phyloP scores from a whole-genome alignment of 2,329 filamentous ascomycete genomes.

The Trichoderma afroharzianum region DNA sequence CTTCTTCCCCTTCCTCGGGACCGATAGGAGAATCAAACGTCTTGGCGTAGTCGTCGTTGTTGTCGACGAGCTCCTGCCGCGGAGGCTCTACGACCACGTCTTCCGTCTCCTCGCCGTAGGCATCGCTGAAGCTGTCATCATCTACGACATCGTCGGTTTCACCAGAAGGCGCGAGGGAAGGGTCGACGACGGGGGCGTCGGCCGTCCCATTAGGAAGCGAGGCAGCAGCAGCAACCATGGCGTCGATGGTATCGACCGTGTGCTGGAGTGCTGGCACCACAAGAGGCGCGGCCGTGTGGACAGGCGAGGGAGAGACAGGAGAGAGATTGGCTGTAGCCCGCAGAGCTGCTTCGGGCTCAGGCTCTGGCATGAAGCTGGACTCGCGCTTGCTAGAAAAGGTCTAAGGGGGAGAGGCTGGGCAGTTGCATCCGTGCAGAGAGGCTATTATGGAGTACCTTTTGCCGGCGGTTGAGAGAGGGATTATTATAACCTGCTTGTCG shows the following conservation, averaged over 20 bases:
- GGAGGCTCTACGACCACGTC: constrained; percentile 28
- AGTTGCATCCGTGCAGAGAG: constrained; percentile 13
- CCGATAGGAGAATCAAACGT: constrained; percentile 48
- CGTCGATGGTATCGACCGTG: constrained; percentile 49
- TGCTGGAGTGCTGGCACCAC: constrained; percentile 50
- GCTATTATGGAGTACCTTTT: constrained; percentile 10
- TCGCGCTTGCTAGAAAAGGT: constrained; percentile 3
- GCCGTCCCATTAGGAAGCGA: constrained; percentile 28
- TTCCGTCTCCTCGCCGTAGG: constrained; percentile 41
- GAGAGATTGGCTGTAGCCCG: constrained; percentile 52
- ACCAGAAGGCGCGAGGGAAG: constrained; percentile 32
- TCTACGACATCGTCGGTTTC: constrained; percentile 40
- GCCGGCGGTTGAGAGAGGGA: constrained; percentile 5
- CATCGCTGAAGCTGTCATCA: constrained; percentile 47
- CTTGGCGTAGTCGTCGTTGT: constrained; percentile 50
- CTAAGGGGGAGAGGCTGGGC: constrained; percentile 1
- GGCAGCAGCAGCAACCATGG: constrained; percentile 40
- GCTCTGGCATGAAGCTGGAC: constrained; percentile 14
- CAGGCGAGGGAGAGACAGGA: constrained; percentile 48
- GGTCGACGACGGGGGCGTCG: constrained; percentile 31
- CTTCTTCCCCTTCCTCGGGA: constrained; percentile 34
- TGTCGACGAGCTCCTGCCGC: constrained; percentile 30
- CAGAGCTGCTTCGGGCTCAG: constrained; percentile 38
- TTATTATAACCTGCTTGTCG: constrained; percentile 13
- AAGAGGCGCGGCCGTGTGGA: constrained; percentile 45